Evolutionary conservation across 2,329 filamentous ascomycete genomes (phyloP), one percentile per base, ranked within the genome.

Genomic region (Phoma sp.): DNA sequence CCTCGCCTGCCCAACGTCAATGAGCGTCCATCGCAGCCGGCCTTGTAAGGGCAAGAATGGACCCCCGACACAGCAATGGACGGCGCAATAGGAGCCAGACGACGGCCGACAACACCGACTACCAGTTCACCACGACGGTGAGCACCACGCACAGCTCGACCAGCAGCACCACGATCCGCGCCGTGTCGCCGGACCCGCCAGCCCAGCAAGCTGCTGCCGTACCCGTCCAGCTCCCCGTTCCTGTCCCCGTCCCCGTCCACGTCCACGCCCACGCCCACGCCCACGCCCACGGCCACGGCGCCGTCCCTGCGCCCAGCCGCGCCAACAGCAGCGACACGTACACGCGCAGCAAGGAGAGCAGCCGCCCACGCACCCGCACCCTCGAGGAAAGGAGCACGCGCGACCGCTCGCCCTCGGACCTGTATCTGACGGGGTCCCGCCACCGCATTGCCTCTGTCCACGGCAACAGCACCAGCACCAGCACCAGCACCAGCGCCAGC

Each of bases 381-480:
- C 67, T 83, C 47, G 81, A 83, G 43, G 80, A 80, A 58, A 65
- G 75, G 22, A 61, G 58, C 55, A 70, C 73, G 8, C 67, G 77
- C 43, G 77, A 79, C 46, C 68, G 66, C 33, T 77, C 74, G 13
- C 75, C 80, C n/a, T 68, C 76, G 29, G 71, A 71, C 41, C 64
- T 77, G 38, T 76, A 74, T 37, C 68, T 74, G 40, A 76, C 85
- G 55, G n/a, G 52, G 9, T 81, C 77, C 63, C 83, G 88, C 46
- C 84, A 87, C 64, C 83, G 88, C 46, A 84, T 91, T 38, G 87
- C 88, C 44, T 91, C 89, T 25, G 85, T 91, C 64, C 87, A 88
- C 63, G 88, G 87, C 32, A 54, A 50, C 47, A n/a, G 7, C 31
- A 15, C 25, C 29, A 32, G 6, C 29, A 32, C 9, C 29, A 9